phyloP scores from a whole-genome alignment of 208 protist species.

The Leishmania braziliensis region DNA sequence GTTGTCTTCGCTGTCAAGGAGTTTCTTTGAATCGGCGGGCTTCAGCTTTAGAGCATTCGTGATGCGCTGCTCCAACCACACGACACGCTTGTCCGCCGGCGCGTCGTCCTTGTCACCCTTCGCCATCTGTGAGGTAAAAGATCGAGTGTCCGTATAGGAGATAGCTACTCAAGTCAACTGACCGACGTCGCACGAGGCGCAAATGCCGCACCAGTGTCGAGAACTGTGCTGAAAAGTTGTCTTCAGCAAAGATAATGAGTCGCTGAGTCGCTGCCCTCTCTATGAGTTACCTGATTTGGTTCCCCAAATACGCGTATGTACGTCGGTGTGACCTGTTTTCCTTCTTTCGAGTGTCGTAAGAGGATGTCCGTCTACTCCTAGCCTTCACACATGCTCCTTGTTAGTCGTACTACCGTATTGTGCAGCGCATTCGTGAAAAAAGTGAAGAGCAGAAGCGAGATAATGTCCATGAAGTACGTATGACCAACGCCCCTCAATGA shows the following conservation, averaged over 20 bases:
- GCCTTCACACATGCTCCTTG: background rate
- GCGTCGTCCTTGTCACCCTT: constrained; percentile 92
- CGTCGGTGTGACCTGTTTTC: background rate
- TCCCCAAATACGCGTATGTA: background rate
- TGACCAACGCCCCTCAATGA: background rate
- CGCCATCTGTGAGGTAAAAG: constrained; percentile 41
- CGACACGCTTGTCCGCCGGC: constrained; percentile 89
- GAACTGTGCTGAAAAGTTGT: background rate
- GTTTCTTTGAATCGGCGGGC: constrained; percentile 90
- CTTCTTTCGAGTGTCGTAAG: background rate
- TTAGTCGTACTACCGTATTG: background rate
- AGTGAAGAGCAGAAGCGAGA: constrained; percentile 12
- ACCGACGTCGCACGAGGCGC: background rate
- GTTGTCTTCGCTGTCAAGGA: constrained; percentile 92
- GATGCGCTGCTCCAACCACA: constrained; percentile 92
- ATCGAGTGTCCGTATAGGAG: background rate
- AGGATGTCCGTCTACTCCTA: background rate
- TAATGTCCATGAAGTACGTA: background rate
- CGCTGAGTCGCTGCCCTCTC: background rate
- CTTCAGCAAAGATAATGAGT: background rate
- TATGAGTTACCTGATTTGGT: constrained; percentile 2
- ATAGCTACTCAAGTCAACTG: background rate
- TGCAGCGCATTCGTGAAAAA: background rate
- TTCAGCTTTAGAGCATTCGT: constrained; percentile 86
- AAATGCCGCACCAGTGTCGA: no score